Base-by-base conservation (phyloP, 1,284 basidiomycete genomes). In the Limonomyces culmigenus region DNA sequence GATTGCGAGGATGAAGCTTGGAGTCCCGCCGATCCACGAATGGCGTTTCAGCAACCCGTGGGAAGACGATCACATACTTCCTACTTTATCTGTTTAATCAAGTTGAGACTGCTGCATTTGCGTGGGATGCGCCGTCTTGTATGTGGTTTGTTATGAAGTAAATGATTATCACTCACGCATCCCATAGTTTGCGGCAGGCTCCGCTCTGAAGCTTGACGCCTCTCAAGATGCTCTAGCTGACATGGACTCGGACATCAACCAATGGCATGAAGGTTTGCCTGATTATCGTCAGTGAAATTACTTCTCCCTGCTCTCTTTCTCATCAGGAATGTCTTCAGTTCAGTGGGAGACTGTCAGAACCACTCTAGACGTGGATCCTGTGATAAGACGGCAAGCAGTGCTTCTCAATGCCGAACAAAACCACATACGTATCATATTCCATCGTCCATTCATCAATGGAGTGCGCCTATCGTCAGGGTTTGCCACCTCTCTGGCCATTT, bases 1-100 rank as follows among this genome's bases (percentile, higher is more conserved):
- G 70, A 73, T 32, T 70, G 75, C 19, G 74, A 81, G 43, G 81
- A 85, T 47, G 78, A 79, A 45, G 76, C 68, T 45, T 81, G 77
- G 77, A 62, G 63, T 19, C 49, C 51, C 38, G 49, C 59, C 0
- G 59, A 64, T 34, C 58, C 58, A 14, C 49, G 59, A 4, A 41
- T 51, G 20, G 56, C 51, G 13, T 71, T 70, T 45, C 48, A 59
- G 38, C 69, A 71, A 45, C 78, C 78, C 0, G 45, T 54, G 3
- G 62, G 57, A 5, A 62, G 60, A 43, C 67, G 70, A 1, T 67
- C 70, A 2, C 51, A 52, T 3, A 59, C 77, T 4, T 45, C 66
- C 0, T 71, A 59, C 39, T 79, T 80, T 47, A 67, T 68, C 40
- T 64, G 61, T 33, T 60, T 64, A 27, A 52, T 78, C 25, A 67